Conservation (phyloP, 768 basidiomycete species). For the Pleurotus pulmonarius region DNA sequence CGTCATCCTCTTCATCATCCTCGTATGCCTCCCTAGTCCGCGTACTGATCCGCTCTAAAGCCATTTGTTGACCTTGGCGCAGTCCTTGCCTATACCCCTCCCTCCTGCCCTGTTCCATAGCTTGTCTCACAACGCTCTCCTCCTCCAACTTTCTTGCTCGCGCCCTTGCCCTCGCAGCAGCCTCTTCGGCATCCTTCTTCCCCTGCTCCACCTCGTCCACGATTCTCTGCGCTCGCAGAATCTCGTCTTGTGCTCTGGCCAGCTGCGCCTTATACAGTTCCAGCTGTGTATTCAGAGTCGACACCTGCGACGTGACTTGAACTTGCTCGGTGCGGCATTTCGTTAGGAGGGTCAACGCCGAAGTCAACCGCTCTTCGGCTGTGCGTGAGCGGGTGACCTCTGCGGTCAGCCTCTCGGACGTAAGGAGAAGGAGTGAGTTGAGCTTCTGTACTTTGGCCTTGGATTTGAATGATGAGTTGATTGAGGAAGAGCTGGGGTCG, state of each 20-base stretch:
- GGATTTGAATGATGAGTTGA: background rate
- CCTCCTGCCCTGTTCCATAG: constrained; percentile 60
- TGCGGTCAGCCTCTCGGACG: background rate
- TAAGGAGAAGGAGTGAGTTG: constrained; percentile 1
- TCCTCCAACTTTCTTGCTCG: constrained; percentile 54
- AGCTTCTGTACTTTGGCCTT: constrained; percentile 2
- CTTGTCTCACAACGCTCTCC: constrained; percentile 47
- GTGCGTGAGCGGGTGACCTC: background rate
- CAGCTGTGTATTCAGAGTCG: background rate
- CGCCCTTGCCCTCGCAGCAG: constrained; percentile 52
- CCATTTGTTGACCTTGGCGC: background rate
- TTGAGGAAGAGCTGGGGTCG: background rate
- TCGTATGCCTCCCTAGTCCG: constrained; percentile 15
- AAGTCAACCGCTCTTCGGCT: background rate
- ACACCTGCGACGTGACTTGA: background rate
- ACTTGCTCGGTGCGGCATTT: constrained; percentile 3
- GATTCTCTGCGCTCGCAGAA: background rate
- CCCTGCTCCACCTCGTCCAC: constrained; percentile 2
- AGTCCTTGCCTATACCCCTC: constrained; percentile 50
- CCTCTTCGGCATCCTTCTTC: constrained; percentile 59
- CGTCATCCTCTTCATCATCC: background rate
- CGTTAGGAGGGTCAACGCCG: background rate
- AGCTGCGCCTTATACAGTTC: constrained; percentile 2
- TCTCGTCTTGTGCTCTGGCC: background rate
- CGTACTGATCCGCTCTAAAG: constrained; percentile 21